phyloP scores from a whole-genome alignment of 768 basidiomycete genomes.

The Punctularia strigosozonata region DNA sequence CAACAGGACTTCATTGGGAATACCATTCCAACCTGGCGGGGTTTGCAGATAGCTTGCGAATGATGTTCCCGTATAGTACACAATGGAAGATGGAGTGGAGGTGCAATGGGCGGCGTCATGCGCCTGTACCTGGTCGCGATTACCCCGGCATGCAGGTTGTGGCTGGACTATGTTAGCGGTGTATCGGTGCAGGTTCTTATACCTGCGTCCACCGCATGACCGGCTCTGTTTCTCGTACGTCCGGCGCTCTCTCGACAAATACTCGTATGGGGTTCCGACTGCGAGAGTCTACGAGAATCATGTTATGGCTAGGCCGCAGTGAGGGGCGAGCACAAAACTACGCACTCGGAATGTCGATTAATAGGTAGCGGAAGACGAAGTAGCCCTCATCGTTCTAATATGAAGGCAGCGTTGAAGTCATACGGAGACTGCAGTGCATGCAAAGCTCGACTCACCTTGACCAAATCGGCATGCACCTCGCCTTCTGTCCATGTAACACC shows the following conservation, averaged over 20 bases:
- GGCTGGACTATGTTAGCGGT: neutral
- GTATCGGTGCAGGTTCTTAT: too few species aligned
- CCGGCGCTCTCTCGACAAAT: slow-evolving; percentile 56
- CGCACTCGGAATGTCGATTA: slow-evolving; percentile 74
- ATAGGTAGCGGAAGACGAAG: slow-evolving; percentile 66
- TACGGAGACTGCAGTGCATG: neutral
- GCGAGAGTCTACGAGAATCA: slow-evolving; percentile 39
- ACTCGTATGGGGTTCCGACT: slow-evolving; percentile 50
- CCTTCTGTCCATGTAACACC: slow-evolving; percentile 55
- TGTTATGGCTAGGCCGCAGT: slow-evolving; percentile 17
- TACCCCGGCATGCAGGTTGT: too few species aligned
- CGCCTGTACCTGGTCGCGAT: too few species aligned
- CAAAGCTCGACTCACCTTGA: slow-evolving; percentile 40
- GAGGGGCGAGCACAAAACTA: slow-evolving; percentile 15
- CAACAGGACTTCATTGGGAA: too few species aligned
- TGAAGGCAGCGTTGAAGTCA: slow-evolving; percentile 3
- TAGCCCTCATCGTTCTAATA: slow-evolving; percentile 62
- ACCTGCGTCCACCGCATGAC: slow-evolving; percentile 44
- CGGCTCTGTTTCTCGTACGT: slow-evolving; percentile 59
- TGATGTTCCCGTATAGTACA: too few species aligned
- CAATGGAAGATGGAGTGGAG: too few species aligned
- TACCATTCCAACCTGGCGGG: too few species aligned
- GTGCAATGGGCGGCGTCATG: too few species aligned
- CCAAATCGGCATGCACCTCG: slow-evolving; percentile 70
- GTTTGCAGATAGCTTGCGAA: too few species aligned